Percentiles rank a stretch among this genome's conserved stretches.
These are phyloP conservation scores for Cenchrus americanus DNA, from an alignment of 176 grass and related monocot genomes.

Conservation along the genomic window DNA sequence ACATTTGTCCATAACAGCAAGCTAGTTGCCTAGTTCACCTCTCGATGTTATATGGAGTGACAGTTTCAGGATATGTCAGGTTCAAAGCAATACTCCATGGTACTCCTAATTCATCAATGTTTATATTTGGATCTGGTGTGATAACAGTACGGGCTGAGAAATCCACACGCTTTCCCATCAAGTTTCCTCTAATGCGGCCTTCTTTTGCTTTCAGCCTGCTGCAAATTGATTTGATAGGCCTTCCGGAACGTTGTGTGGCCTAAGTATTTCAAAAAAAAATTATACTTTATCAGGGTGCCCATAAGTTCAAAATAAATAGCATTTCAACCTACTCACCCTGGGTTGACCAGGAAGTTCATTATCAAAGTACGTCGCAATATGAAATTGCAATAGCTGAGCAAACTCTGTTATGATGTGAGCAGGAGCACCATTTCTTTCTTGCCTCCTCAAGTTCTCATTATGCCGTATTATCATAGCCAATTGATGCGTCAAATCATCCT, in stretches of 20 bases:
- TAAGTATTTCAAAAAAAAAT: conserved; percentile 43
- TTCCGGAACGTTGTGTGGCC: conserved; percentile 93
- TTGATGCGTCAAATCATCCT: conserved; percentile 99
- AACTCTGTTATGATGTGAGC: conserved; percentile 99
- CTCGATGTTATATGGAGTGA: conserved; percentile 97
- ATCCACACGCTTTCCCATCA: conserved; percentile 99
- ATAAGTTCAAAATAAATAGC: neutral
- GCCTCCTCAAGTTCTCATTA: conserved; percentile 94
- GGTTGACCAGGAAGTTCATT: conserved; percentile 98
- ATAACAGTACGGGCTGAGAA: conserved; percentile 97
- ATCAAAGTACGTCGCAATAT: conserved; percentile 98
- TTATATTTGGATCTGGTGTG: conserved; percentile 92
- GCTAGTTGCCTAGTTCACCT: conserved; percentile 51
- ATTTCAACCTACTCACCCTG: conserved; percentile 46
- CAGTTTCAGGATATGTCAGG: conserved; percentile 95
- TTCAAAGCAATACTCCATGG: conserved; percentile 99
- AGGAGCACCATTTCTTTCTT: conserved; percentile 98
- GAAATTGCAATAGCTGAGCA: conserved; percentile 95
- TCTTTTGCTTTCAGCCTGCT: conserved; percentile 97
- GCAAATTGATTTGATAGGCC: conserved; percentile 99
- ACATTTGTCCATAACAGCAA: conserved; percentile 9
- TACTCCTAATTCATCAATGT: conserved; percentile 95
- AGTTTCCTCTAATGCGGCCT: conserved; percentile 97
- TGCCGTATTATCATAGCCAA: conserved; percentile 97
- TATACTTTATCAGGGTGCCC: conserved; percentile 14